Conservation (phyloP, 805 yeast species). For the Hemisphaericaspora nanyangensis region DNA sequence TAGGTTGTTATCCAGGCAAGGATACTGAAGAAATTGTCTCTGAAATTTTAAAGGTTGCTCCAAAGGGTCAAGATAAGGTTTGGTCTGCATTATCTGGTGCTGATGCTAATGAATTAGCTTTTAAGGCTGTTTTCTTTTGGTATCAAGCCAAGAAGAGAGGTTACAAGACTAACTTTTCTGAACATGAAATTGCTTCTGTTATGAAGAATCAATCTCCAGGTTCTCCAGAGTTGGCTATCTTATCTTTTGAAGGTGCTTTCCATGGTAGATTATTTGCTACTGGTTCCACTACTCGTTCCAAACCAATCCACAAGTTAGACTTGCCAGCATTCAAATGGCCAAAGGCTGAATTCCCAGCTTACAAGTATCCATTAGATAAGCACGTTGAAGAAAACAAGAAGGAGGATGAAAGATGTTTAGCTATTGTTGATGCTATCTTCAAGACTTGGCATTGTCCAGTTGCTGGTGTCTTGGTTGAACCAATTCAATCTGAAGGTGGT, state of each 20-base stretch:
- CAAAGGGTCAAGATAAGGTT: constrained; percentile 67
- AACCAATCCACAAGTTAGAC: constrained; percentile 90
- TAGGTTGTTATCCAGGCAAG: constrained; percentile 74
- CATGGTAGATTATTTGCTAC: constrained; percentile 95
- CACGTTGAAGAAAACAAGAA: constrained; percentile 57
- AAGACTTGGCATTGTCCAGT: constrained; percentile 69
- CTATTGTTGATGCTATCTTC: constrained; percentile 68
- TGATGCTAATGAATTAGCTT: constrained; percentile 85
- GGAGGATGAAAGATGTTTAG: constrained; percentile 82
- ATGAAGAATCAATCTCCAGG: constrained; percentile 88
- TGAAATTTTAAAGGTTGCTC: constrained; percentile 62
- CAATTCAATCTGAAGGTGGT: constrained; percentile 90
- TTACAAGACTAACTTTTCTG: constrained; percentile 52
- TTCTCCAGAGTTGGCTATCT: constrained; percentile 77
- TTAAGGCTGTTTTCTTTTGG: constrained; percentile 84
- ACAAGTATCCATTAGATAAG: constrained; percentile 78
- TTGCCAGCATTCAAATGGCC: constrained; percentile 97
- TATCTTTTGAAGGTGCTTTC: constrained; percentile 86
- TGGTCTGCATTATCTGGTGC: constrained; percentile 86
- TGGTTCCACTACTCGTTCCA: constrained; percentile 86
- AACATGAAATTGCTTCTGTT: constrained; percentile 65
- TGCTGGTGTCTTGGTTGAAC: constrained; percentile 88
- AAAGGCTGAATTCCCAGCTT: constrained; percentile 85
- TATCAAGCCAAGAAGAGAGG: constrained; percentile 71
- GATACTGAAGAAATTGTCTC: constrained; percentile 57